phyloP scores from a whole-genome alignment of 163 green algal species.

The Scenedesmus sp. region DNA sequence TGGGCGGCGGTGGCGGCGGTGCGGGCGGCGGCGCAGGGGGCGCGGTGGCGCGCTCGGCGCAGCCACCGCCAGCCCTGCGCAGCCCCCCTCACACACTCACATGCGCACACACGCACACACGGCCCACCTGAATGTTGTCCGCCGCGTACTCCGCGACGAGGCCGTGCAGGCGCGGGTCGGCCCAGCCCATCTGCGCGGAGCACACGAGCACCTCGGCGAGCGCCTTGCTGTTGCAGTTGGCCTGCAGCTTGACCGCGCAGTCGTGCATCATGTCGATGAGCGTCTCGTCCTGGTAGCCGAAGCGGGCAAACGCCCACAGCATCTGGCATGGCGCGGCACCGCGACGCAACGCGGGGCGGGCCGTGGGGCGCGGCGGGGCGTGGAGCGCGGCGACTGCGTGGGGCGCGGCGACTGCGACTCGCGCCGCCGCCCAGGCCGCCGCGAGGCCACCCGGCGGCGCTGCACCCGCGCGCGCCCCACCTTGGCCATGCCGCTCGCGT shows the following conservation, averaged over 20 bases:
- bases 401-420: neutral
- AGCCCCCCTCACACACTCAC: too few relatives aligned
- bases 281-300: constrained; percentile 40
- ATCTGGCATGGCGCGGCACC: constrained; percentile 15
- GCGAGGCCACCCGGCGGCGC: too few relatives aligned
- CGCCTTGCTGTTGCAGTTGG: constrained; percentile 35
- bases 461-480: constrained; percentile 3
- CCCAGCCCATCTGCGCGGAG: constrained; percentile 42
- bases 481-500: constrained; percentile 40
- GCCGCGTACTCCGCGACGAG: constrained; percentile 42
- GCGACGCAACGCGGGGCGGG: too few relatives aligned
- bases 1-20: too few relatives aligned
- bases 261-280: constrained; percentile 48
- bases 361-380: too few relatives aligned
- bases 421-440: neutral
- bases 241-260: constrained; percentile 40
- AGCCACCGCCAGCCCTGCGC: too few relatives aligned
- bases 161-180: constrained; percentile 30
- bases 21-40: too few relatives aligned
- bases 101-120: too few relatives aligned
- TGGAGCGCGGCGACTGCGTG: too few relatives aligned
- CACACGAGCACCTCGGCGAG: constrained; percentile 45
- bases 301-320: constrained; percentile 44
- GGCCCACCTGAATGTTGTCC: constrained; percentile 40
- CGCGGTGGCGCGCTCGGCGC: too few relatives aligned